Percentiles rank a stretch among this genome's conserved stretches.
Conservation (phyloP, 1,139 yeast genomes). For the Geotrichum phurueaensis region DNA sequence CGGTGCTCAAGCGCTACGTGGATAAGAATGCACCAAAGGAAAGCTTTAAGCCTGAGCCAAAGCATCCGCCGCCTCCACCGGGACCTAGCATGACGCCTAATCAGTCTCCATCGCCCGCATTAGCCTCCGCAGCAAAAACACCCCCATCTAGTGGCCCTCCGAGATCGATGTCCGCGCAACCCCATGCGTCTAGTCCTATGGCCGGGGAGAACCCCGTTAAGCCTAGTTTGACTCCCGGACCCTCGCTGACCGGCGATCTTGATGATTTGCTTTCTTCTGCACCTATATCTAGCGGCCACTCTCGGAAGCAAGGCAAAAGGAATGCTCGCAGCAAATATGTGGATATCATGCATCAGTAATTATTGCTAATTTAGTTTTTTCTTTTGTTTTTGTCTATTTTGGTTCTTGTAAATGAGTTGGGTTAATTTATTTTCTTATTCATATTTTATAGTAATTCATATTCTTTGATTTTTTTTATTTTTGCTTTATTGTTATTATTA, state of each 20-base stretch:
- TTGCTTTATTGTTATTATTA: too few relatives aligned
- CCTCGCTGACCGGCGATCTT: constrained; percentile 29
- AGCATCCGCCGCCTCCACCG: constrained; percentile 32
- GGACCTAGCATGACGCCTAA: constrained; percentile 21
- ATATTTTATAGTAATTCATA: not conserved
- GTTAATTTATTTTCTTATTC: not conserved
- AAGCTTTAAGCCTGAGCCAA: constrained; percentile 78
- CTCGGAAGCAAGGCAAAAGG: constrained; percentile 48
- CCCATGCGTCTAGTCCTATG: constrained; percentile 15
- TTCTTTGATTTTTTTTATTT: not conserved
- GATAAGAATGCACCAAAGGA: constrained; percentile 69
- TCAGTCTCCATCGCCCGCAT: constrained; percentile 18
- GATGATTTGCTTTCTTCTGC: constrained; percentile 63
- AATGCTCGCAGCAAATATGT: constrained; percentile 73
- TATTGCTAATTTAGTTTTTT: not conserved
- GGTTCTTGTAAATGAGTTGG: too few relatives aligned
- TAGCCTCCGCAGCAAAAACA: constrained; percentile 16
- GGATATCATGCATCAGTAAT: constrained; percentile 56
- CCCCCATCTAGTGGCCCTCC: not conserved
- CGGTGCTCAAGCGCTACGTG: constrained; percentile 81
- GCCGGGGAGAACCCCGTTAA: not conserved
- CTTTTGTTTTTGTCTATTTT: too few relatives aligned
- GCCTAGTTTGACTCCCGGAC: constrained; percentile 12
- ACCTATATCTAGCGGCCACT: constrained; percentile 24
- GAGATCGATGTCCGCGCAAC: constrained; percentile 20